A percentile compares a stretch with the other conserved stretches of the same genome.
Conservation (phyloP, 495 filamentous ascomycete genomes). For the Astrothelium macrocarpum region DNA sequence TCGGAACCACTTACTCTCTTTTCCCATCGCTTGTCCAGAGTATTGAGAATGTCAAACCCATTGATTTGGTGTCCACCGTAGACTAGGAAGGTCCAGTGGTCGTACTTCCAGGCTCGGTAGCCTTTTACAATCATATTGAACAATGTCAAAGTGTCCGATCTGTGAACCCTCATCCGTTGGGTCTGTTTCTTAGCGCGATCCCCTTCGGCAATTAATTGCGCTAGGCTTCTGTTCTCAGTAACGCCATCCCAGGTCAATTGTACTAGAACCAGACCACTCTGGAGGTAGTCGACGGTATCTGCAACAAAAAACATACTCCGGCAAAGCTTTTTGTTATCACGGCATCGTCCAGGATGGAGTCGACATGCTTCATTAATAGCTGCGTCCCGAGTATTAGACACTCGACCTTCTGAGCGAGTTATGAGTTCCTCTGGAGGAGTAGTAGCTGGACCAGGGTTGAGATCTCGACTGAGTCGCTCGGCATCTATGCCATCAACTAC, state of each 20-base stretch:
- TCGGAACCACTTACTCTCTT: background rate
- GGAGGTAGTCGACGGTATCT: background rate
- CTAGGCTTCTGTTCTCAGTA: background rate
- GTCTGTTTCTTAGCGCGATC: background rate
- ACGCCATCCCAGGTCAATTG: background rate
- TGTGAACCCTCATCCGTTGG: background rate
- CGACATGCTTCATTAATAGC: background rate
- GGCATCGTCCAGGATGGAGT: conserved; percentile 22
- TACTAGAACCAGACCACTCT: background rate
- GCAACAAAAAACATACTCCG: background rate
- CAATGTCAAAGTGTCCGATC: background rate
- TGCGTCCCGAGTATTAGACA: background rate
- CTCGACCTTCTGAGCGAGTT: background rate
- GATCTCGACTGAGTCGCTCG: background rate
- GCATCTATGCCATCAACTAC: background rate
- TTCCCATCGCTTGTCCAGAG: background rate
- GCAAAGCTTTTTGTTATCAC: background rate
- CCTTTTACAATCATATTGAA: background rate
- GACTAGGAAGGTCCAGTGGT: background rate
- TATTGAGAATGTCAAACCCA: background rate
- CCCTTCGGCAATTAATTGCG: background rate
- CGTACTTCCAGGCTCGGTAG: background rate
- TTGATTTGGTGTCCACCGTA: background rate
- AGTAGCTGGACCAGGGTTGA: background rate
- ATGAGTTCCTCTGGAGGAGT: background rate